These are phyloP conservation scores for Plasmodium gallinaceum DNA, from an alignment of 169 alveolate species.

Conservation along the genomic window DNA sequence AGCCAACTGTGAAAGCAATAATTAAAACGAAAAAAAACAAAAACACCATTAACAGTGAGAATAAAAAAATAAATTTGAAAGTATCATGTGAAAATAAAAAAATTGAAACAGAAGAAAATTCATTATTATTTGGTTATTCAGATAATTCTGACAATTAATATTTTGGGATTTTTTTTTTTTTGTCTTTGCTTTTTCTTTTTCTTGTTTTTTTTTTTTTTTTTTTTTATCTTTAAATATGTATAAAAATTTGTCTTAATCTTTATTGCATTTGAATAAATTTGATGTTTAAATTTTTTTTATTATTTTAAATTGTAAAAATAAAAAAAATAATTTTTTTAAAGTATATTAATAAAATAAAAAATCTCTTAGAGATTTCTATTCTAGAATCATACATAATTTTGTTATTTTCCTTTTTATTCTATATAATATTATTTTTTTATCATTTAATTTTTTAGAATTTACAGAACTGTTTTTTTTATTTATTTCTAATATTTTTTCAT, in stretches of 20 bases:
- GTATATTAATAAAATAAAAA: no score
- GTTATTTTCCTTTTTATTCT: not conserved
- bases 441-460: not conserved
- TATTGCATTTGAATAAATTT: no score
- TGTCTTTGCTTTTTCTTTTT: not conserved
- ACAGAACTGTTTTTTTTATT: no score
- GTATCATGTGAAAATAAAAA: not conserved
- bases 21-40: constrained; percentile 47
- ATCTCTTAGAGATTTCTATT: no score
- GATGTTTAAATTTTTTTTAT: no score
- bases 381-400: no score
- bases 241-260: no score
- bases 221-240: no score
- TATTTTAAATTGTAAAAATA: no score
- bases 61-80: not conserved
- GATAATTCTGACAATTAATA: constrained; percentile 40
- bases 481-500: no score
- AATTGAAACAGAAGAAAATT: not conserved
- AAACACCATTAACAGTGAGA: constrained; percentile 2
- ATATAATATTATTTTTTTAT: not conserved
- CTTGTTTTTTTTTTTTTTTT: not conserved
- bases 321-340: no score
- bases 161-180: not conserved
- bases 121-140: constrained; percentile 49
- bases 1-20: constrained; percentile 52